Evolutionary conservation across 1,284 basidiomycete genomes (phyloP).

Genomic region (Pyrrhoderma noxium): DNA sequence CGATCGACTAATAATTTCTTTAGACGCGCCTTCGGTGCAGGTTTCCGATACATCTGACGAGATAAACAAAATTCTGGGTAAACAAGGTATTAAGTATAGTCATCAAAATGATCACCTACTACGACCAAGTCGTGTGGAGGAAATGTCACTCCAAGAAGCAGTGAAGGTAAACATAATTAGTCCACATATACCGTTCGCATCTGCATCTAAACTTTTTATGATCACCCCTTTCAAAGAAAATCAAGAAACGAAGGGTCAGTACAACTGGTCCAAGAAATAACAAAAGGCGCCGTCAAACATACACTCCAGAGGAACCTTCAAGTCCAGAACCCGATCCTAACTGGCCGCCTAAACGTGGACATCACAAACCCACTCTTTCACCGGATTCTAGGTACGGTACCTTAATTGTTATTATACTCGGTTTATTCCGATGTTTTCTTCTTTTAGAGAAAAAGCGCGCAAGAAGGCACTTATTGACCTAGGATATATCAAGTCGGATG

Average conservation of each 20-base stretch:
- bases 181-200: not conserved
- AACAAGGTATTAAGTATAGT: conserved; percentile 57
- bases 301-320: conserved; percentile 16
- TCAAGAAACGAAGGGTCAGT: not conserved
- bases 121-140: conserved; percentile 59
- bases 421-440: not conserved
- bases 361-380: conserved; percentile 43
- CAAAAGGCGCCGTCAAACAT: conserved; percentile 21
- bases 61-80: conserved; percentile 50
- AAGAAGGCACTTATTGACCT: conserved; percentile 53
- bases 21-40: conserved; percentile 16
- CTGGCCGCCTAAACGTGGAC: conserved; percentile 60
- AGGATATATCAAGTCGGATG: conserved; percentile 43
- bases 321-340: conserved; percentile 31
- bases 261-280: not conserved
- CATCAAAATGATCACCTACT: conserved; percentile 69
- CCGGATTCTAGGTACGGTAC: conserved; percentile 43
- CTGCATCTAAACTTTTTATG: conserved; percentile 4
- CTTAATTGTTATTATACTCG: not conserved
- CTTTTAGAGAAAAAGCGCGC: conserved; percentile 40
- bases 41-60: conserved; percentile 30
- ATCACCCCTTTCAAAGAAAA: conserved; percentile 1
- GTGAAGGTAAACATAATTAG: conserved; percentile 36
- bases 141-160: conserved; percentile 46
- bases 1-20: not conserved